Percentiles rank a stretch among this genome's conserved stretches.
phyloP scores from a whole-genome alignment of 257 asterid species.

The Petunia secreta region DNA sequence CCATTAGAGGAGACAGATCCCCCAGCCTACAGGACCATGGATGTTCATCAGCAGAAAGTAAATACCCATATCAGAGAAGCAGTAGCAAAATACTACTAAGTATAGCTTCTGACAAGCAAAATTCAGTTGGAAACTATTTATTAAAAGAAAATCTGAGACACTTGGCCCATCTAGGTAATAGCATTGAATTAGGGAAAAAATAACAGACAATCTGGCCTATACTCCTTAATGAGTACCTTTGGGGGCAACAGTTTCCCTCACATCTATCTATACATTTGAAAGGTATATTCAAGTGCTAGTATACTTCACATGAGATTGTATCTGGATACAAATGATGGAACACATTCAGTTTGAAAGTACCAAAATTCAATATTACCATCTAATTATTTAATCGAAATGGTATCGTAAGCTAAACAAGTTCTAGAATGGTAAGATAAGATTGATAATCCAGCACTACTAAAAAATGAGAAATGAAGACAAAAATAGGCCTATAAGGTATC shows the following conservation, averaged over 20 bases:
- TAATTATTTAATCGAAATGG: constrained; percentile 14
- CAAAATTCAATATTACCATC: not conserved
- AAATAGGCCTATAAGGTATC: not conserved
- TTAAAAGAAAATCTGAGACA: not conserved
- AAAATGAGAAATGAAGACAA: constrained; percentile 13
- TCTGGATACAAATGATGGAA: not conserved
- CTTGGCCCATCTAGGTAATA: not conserved
- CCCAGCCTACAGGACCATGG: constrained; percentile 64
- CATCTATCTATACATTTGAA: not conserved
- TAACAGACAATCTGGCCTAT: not conserved
- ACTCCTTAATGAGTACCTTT: not conserved
- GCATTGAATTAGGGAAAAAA: not conserved
- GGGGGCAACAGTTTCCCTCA: not conserved
- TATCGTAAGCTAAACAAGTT: not conserved
- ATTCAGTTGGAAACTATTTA: not conserved
- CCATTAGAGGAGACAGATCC: constrained; percentile 90
- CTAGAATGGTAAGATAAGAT: not conserved
- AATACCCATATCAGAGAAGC: not conserved
- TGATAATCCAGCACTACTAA: not conserved
- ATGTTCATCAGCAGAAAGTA: constrained; percentile 24
- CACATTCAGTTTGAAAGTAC: not conserved
- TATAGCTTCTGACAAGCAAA: constrained; percentile 5
- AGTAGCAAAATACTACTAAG: not conserved
- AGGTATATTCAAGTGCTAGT: not conserved
- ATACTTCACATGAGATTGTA: not conserved